Evolutionary conservation across 306 rosid genomes (phyloP).

Genomic region (Delonix regia): DNA sequence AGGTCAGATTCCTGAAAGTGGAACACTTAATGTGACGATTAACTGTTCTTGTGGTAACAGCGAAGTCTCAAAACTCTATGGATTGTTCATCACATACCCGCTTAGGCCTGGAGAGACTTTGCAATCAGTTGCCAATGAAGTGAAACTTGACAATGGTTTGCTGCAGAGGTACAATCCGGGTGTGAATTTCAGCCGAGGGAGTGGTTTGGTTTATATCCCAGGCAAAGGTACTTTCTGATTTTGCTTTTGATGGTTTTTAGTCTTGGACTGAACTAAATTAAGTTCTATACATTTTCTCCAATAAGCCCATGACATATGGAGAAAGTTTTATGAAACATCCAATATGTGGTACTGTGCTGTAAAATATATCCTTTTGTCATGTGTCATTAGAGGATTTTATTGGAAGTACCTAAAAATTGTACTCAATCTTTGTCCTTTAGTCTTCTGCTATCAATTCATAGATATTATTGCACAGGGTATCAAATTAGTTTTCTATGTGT

Average conservation of each 20-base stretch:
- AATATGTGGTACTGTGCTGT: not conserved
- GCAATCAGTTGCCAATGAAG: not conserved
- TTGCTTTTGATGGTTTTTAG: not conserved
- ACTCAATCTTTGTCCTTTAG: not conserved
- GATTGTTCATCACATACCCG: conserved; percentile 7
- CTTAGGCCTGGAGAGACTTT: conserved; percentile 8
- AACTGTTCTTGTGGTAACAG: conserved; percentile 14
- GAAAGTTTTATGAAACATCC: not conserved
- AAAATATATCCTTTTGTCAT: not conserved
- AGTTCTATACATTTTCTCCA: not conserved
- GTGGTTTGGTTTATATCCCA: conserved; percentile 47
- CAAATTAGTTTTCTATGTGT: not conserved
- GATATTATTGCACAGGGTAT: not conserved
- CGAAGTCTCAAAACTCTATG: not conserved
- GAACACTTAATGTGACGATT: not conserved
- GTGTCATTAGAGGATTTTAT: too few species aligned
- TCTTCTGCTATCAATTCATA: not conserved
- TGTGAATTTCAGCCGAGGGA: conserved; percentile 51
- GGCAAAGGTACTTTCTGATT: conserved; percentile 4
- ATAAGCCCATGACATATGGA: not conserved
- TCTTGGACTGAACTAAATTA: not conserved
- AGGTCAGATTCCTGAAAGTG: not conserved
- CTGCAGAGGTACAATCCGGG: conserved; percentile 49
- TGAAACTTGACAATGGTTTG: conserved; percentile 19
- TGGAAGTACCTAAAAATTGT: too few species aligned